phyloP scores from a whole-genome alignment of 163 green algal species.

The Scenedesmus sp. region DNA sequence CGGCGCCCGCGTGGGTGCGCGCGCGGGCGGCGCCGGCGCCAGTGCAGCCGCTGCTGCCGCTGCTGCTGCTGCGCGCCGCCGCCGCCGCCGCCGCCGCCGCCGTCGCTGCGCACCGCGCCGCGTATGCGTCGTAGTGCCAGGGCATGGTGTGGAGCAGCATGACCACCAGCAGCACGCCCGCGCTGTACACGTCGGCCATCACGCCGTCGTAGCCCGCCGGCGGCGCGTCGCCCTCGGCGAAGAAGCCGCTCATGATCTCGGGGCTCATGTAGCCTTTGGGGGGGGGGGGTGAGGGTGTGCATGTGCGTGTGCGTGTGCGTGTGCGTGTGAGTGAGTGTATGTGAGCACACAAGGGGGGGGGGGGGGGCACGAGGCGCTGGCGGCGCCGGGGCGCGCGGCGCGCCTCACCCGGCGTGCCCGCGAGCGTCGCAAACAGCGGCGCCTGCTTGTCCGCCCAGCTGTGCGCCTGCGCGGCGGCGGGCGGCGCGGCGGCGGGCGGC shows the following conservation, averaged over 20 bases:
- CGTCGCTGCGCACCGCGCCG: neutral
- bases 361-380: too few relatives aligned
- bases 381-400: too few relatives aligned
- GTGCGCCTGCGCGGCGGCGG: neutral
- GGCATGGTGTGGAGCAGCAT: constrained; percentile 46
- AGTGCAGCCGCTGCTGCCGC: neutral
- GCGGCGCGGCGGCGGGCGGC: too few relatives aligned
- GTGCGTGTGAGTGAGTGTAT: too few relatives aligned
- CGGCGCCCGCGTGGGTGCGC: too few relatives aligned
- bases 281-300: too few relatives aligned
- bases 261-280: constrained; percentile 46
- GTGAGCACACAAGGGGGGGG: too few relatives aligned
- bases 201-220: constrained; percentile 19
- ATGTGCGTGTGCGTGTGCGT: too few relatives aligned
- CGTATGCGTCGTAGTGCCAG: constrained; percentile 37
- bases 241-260: constrained; percentile 38
- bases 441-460: constrained; percentile 17
- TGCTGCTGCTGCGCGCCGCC: neutral
- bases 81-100: neutral
- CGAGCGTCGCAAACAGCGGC: constrained; percentile 28
- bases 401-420: constrained; percentile 42
- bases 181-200: constrained; percentile 26
- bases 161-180: neutral
- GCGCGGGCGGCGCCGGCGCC: too few relatives aligned
- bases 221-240: neutral